These are phyloP conservation scores for Epipyxis sp. DNA, from an alignment of 108 stramenopile genomes.

Conservation along the genomic window DNA sequence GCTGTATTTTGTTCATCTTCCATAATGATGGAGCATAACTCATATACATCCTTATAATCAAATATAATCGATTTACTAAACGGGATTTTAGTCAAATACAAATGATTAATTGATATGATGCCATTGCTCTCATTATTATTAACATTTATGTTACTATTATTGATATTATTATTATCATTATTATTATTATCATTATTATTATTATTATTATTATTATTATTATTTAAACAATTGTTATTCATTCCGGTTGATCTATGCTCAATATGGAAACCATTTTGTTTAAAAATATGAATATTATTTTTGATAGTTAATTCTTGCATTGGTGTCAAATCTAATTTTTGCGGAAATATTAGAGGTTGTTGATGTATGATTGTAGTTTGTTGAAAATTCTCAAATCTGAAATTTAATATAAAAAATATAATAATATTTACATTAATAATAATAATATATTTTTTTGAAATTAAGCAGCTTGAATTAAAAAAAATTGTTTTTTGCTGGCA, in stretches of 20 bases:
- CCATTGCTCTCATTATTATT: constrained; percentile 64
- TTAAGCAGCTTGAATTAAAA: too few relatives aligned
- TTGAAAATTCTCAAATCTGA: background rate
- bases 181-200: too few relatives aligned
- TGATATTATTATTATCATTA: too few relatives aligned
- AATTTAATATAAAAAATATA: too few relatives aligned
- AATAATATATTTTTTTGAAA: too few relatives aligned
- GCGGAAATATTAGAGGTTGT: constrained; percentile 30
- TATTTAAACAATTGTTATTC: too few relatives aligned
- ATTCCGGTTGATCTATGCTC: too few relatives aligned
- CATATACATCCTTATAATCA: constrained; percentile 80
- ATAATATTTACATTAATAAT: too few relatives aligned
- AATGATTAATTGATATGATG: constrained; percentile 70
- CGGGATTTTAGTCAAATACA: constrained; percentile 78
- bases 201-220: too few relatives aligned
- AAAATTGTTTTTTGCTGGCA: too few relatives aligned
- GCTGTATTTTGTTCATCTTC: constrained; percentile 55
- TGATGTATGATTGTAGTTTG: constrained; percentile 28
- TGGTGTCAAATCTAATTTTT: constrained; percentile 69
- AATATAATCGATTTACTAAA: constrained; percentile 89
- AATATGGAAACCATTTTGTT: constrained; percentile 82
- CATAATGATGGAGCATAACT: constrained; percentile 79
- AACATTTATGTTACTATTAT: too few relatives aligned
- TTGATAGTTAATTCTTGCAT: constrained; percentile 80
- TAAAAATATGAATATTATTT: constrained; percentile 81